Base-by-base conservation (phyloP, 2,329 filamentous ascomycete species). In the Scedosporium aurantiacum region DNA sequence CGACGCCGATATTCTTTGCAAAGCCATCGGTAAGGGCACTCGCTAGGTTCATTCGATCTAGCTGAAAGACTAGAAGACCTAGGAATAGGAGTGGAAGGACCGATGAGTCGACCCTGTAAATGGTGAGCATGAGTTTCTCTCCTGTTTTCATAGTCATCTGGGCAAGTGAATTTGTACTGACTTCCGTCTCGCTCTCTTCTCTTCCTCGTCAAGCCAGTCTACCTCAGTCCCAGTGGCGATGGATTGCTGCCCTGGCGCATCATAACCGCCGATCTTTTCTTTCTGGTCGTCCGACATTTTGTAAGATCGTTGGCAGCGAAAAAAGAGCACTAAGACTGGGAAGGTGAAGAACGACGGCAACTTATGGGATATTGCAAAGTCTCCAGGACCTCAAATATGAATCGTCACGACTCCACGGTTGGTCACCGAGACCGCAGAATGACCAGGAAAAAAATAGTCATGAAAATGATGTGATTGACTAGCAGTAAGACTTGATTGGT, bases 41-140 rank as follows among this genome's bases (percentile, higher is more conserved):
- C 16, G 76, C 77, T 6, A 81, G 70, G 62, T 82, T 81, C 72
- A 79, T 81, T 27, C 79, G 76, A 63, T 82, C 79, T 0, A 82
- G 68, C 65, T 81, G 79, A 63, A 82, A 79, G 50, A 78, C 76
- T 1, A 81, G 70, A 1, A 82, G 70, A 0, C 78, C 79, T 1
- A 82, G 70, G 45, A 78, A 74, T 1, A 83, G 72, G 0, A 82
- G 69, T 0, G 77, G 75, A 0, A 82, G 70, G 2, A 82, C 77
- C 0, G 74, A 74, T 6, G 69, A 67, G 63, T 82, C 78, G 50
- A 78, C 70, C 65, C 78, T 82, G 41, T 2, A 57, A 32, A 16
- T 37, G 2, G 8, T 47, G n/a, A 47, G 23, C 2, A 8, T 7
- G 28, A 18, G 43, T 21, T 21, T 21, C 43, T 47, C n/a, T 14